A percentile compares a stretch with the other conserved stretches of the same genome.
phyloP scores from a whole-genome alignment of 2,329 filamentous ascomycete species.

The Gaeumannomyces tritici region DNA sequence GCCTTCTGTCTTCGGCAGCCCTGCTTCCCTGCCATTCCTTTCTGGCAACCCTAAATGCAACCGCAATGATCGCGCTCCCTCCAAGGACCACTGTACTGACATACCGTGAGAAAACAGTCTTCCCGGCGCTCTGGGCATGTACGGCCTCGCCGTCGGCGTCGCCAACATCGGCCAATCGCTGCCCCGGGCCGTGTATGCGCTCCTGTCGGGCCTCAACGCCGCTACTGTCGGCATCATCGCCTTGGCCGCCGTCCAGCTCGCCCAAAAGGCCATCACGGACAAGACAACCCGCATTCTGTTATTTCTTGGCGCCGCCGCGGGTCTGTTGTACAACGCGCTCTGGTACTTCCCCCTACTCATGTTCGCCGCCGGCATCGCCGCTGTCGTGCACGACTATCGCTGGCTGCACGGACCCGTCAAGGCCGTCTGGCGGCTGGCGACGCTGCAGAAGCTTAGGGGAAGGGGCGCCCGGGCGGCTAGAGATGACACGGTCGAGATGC shows the following conservation, averaged over 20 bases:
- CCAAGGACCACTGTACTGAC: not conserved
- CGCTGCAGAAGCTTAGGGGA: no score
- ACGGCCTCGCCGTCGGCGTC: slow-evolving; percentile 54
- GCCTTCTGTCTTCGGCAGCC: no score
- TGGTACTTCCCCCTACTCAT: slow-evolving; percentile 69
- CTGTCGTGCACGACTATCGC: slow-evolving; percentile 46
- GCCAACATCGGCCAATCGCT: slow-evolving; percentile 48
- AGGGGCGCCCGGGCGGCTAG: no score
- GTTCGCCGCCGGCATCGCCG: slow-evolving; percentile 38
- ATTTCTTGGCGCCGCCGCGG: slow-evolving; percentile 52
- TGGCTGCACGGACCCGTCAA: slow-evolving; percentile 27
- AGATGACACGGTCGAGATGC: no score
- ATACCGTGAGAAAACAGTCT: slow-evolving; percentile 29
- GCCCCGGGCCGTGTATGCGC: slow-evolving; percentile 53
- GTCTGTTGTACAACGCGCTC: slow-evolving; percentile 59
- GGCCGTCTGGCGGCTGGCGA: not conserved
- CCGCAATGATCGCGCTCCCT: slow-evolving; percentile 5
- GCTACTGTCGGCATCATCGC: slow-evolving; percentile 65
- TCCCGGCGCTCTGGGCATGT: slow-evolving; percentile 64
- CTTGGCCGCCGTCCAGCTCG: slow-evolving; percentile 57
- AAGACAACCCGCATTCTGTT: slow-evolving; percentile 52
- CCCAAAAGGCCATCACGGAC: slow-evolving; percentile 59
- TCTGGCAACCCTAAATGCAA: no score
- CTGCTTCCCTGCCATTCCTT: no score
- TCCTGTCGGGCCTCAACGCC: slow-evolving; percentile 63